Evolutionary conservation across 805 yeast genomes (phyloP).

Genomic region (Dipodascopsis tothii): DNA sequence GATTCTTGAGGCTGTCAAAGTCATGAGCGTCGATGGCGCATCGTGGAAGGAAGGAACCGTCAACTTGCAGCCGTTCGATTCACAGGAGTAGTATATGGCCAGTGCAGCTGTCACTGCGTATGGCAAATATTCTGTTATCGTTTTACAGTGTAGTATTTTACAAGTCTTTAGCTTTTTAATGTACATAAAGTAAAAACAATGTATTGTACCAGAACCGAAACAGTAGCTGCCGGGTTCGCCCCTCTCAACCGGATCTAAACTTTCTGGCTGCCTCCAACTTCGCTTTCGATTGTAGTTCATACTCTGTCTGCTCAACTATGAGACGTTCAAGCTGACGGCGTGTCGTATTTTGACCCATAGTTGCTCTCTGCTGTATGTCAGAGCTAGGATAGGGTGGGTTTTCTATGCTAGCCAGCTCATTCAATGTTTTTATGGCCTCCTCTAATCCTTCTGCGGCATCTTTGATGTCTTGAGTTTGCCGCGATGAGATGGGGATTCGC

Average conservation of each 20-base stretch:
- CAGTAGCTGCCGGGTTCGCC: background rate
- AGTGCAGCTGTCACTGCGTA: background rate
- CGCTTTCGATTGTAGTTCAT: conserved; percentile 48
- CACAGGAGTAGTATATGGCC: conserved; percentile 44
- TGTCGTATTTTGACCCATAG: conserved; percentile 71
- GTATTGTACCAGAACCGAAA: background rate
- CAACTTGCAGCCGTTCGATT: conserved; percentile 61
- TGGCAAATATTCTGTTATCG: too few relatives aligned
- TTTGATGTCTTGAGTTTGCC: conserved; percentile 57
- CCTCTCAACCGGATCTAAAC: background rate
- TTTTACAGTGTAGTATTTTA: too few relatives aligned
- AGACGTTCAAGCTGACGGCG: conserved; percentile 62
- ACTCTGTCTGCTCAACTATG: conserved; percentile 62
- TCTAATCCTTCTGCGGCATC: conserved; percentile 49
- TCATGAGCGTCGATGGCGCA: conserved; percentile 55
- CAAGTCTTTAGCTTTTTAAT: background rate
- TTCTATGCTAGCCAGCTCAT: conserved; percentile 48
- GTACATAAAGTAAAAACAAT: background rate
- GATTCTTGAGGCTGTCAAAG: conserved; percentile 60
- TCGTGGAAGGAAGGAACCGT: conserved; percentile 85
- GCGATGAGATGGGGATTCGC: conserved; percentile 50
- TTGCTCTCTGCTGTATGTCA: conserved; percentile 80
- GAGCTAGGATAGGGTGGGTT: conserved; percentile 71
- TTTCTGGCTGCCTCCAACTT: conserved; percentile 65
- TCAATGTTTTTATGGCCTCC: conserved; percentile 53